Conservation (phyloP, 192 early-diverging fungal genomes). For the Rhizophagus clarus region DNA sequence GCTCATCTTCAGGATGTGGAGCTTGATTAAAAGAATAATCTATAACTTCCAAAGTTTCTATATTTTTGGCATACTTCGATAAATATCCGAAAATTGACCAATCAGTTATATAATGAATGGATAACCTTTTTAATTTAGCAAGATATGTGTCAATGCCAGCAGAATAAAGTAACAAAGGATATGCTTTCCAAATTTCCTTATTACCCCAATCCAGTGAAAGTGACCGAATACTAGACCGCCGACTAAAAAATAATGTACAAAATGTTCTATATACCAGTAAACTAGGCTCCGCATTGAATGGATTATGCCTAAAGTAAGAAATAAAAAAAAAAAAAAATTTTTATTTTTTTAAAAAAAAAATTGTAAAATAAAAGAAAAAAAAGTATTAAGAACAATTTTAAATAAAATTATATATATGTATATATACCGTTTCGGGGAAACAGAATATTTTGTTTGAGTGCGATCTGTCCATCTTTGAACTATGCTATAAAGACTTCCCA, state of each 20-base stretch:
- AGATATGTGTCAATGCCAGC: not conserved
- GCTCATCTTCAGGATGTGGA: constrained; percentile 26
- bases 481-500: constrained; percentile 25
- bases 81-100: constrained; percentile 31
- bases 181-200: constrained; percentile 16
- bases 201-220: constrained; percentile 30
- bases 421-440: not conserved
- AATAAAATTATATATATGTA: not conserved
- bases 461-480: constrained; percentile 27
- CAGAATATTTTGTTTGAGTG: not conserved
- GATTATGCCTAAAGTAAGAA: not conserved
- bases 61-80: constrained; percentile 18
- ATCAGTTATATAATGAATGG: constrained; percentile 27
- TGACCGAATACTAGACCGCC: not conserved
- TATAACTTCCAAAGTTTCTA: constrained; percentile 27
- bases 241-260: constrained; percentile 20
- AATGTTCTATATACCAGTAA: constrained; percentile 14
- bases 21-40: constrained; percentile 23
- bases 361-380: not conserved
- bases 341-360: not conserved
- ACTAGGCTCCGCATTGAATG: not conserved
- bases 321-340: not conserved
- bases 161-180: constrained; percentile 10
- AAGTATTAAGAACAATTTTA: no score
- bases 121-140: not conserved